Base-by-base conservation (phyloP, 345 rosid genomes). In the Hibiscus trionum region DNA sequence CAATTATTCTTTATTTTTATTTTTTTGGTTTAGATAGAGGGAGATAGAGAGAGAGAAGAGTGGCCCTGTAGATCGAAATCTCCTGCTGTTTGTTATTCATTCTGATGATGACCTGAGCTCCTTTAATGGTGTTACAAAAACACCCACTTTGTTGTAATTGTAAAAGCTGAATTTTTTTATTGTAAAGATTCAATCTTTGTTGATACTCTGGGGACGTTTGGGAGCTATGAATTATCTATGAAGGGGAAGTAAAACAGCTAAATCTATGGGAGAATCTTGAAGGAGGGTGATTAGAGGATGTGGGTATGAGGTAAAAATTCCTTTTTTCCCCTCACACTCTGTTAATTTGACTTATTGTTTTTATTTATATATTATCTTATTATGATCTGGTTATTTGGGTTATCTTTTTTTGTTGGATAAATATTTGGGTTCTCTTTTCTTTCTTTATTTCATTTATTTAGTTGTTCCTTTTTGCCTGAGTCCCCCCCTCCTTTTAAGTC, bases 1-100 rank as follows among this genome's bases (percentile, higher is more conserved):
- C 10, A 72, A 56, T 68, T n/a, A 74, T 77, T 84, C 76, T 21
- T 56, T 56, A 8, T 56, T 56, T 19, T 44, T 44, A 11, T 44
- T 44, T 42, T 37, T 42, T 11, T 44, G 11, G 47, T 44, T 44
- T 44, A 66, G 44, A 39, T 1, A 39, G 44, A 39, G 44, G 9
- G 44, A 7, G 10, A 37, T 37, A 37, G 42, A 77, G 70, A 64
- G 83, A 78, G 79, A 82, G 42, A 75, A 78, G 72, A 79, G 82
- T 86, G 93, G 91, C 89, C 93, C 93, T 87, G 91, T 86, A 91
- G 97, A 90, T 87, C 93, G 89, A 84, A 85, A 82, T 78, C 84
- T 79, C 50, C 75, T 74, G 35, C 75, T 74, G 69, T 79, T 66
- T 78, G 14, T 66, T 67, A 17, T 75, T 78, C 77, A 42, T 29